Conservation (phyloP, 805 yeast genomes). For the Wickerhamomyces queroliae region DNA sequence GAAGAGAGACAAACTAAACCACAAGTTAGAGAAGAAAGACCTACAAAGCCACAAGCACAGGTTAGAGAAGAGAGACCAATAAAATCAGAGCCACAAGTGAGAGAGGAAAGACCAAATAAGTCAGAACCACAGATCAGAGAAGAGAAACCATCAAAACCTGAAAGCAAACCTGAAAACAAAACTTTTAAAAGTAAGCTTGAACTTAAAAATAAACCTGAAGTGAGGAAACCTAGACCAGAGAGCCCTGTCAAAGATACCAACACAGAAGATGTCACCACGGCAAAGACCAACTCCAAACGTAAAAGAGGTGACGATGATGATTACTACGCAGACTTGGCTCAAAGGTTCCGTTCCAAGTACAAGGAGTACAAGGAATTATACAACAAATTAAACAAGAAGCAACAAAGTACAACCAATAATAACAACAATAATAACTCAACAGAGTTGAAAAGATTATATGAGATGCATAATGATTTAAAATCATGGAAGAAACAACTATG, state of each 20-base stretch:
- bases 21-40: not conserved
- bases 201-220: no score
- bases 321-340: constrained; percentile 39
- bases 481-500: constrained; percentile 53
- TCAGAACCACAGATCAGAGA: no score
- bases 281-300: constrained; percentile 1
- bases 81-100: not conserved
- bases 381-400: constrained; percentile 15
- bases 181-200: no score
- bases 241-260: no score
- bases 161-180: not conserved
- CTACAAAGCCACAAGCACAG: not conserved
- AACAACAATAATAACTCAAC: no score
- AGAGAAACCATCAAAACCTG: no score
- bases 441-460: constrained; percentile 33
- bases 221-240: no score
- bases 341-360: constrained; percentile 41
- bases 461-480: constrained; percentile 44
- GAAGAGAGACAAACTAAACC: not conserved
- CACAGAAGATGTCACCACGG: not conserved
- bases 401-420: constrained; percentile 4
- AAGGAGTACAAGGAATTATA: constrained; percentile 45
- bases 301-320: constrained; percentile 17
- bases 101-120: no score
- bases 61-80: not conserved